These are phyloP conservation scores for Lodderomyces oxycetoniae DNA, from an alignment of 1,139 yeast species.

Conservation along the genomic window DNA sequence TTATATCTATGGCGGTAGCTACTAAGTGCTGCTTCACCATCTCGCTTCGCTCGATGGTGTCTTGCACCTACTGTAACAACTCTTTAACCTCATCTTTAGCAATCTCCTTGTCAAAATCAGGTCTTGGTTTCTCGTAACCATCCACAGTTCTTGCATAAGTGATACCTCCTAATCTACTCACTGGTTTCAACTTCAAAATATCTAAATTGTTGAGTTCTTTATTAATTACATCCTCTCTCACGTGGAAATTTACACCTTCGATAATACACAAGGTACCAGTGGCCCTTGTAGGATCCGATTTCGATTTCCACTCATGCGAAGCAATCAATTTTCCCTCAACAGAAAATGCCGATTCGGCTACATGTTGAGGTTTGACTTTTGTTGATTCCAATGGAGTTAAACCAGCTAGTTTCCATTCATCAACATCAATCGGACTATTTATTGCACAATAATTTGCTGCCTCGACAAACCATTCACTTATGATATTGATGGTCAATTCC, in stretches of 20 bases:
- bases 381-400: conserved; percentile 44
- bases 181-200: conserved; percentile 47
- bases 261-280: conserved; percentile 43
- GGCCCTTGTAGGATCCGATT: conserved; percentile 26
- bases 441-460: conserved; percentile 54
- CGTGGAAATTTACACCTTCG: conserved; percentile 57
- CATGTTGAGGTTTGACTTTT: conserved; percentile 51
- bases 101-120: conserved; percentile 25
- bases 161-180: conserved; percentile 54
- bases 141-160: conserved; percentile 41
- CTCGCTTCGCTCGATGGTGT: no score
- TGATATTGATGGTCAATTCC: conserved; percentile 55
- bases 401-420: conserved; percentile 56
- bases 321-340: conserved; percentile 49
- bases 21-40: no score
- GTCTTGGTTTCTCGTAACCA: conserved; percentile 43
- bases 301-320: conserved; percentile 44
- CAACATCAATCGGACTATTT: conserved; percentile 45
- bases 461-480: conserved; percentile 61
- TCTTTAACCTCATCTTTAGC: conserved; percentile 5
- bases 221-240: conserved; percentile 50
- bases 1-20: no score
- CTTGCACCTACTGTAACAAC: conserved; percentile 4
- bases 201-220: conserved; percentile 38
- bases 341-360: conserved; percentile 58